Evolutionary conservation across 208 protist species (phyloP).

Genomic region (Novymonas esmeraldas): DNA sequence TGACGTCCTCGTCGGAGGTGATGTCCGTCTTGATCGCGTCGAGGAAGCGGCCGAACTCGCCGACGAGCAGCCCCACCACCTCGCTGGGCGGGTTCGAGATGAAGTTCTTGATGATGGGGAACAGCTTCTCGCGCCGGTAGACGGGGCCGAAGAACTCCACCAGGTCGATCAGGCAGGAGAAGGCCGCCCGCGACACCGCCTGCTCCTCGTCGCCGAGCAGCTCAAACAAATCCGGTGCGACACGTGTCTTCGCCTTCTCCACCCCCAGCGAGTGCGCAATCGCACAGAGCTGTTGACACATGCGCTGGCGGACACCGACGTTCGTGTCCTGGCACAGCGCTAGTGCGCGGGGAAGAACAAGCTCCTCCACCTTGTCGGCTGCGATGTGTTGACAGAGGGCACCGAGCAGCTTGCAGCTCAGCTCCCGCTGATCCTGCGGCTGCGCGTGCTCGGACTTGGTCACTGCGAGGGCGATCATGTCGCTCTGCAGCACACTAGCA

Average conservation of each 20-base stretch:
- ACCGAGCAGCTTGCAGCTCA: slow-evolving; percentile 88
- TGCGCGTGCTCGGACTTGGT: slow-evolving; percentile 87
- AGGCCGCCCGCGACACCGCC: slow-evolving; percentile 79
- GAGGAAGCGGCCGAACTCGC: slow-evolving; percentile 88
- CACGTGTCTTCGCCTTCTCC: slow-evolving; percentile 70
- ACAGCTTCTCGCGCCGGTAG: slow-evolving; percentile 84
- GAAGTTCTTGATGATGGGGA: slow-evolving; percentile 89
- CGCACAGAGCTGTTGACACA: slow-evolving; percentile 86
- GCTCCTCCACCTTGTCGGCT: slow-evolving; percentile 53
- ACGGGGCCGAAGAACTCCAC: slow-evolving; percentile 89
- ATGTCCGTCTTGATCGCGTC: slow-evolving; percentile 88
- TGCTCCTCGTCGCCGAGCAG: slow-evolving; percentile 92
- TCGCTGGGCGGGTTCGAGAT: slow-evolving; percentile 86
- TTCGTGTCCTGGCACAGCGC: slow-evolving; percentile 93
- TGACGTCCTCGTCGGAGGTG: slow-evolving; percentile 71
- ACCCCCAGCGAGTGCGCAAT: slow-evolving; percentile 80
- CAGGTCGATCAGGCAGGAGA: slow-evolving; percentile 89
- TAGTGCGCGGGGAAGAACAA: slow-evolving; percentile 76
- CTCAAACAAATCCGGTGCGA: slow-evolving; percentile 87
- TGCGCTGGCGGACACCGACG: slow-evolving; percentile 77
- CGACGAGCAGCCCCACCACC: slow-evolving; percentile 80
- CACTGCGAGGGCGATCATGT: slow-evolving; percentile 73
- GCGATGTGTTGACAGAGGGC: slow-evolving; percentile 62
- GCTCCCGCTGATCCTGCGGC: slow-evolving; percentile 87
- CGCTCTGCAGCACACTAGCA: slow-evolving; percentile 56